Base-by-base conservation (phyloP, 371 early-diverging fungal species). In the Mortierella sp. region DNA sequence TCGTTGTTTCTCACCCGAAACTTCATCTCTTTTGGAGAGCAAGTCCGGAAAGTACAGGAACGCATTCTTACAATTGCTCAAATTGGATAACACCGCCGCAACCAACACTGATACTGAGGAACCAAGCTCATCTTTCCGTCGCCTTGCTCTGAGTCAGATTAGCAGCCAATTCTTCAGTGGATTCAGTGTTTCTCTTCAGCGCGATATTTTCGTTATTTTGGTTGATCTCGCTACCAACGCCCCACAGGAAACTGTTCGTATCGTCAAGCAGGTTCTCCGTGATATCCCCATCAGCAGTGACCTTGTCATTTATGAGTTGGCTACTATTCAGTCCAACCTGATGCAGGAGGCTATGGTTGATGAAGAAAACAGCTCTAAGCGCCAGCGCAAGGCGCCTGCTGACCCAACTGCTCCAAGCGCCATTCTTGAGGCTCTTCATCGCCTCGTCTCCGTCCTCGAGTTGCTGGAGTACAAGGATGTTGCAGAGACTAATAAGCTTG, bases 371-470 rank as follows among this genome's bases (percentile, higher is more conserved):
- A 60, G 63, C 42, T 37, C 78, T 22, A 75, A 82, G 68, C 82
- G 82, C 49, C 76, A 73, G 55, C 82, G 78, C 58, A 69, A 74
- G 60, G 55, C 58, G 3, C 34, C 67, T 5, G 42, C 45, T 12
- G 82, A 70, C 22, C 37, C 68, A 19, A 32, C 70, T 2, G 35
- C 71, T 12, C 80, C 72, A 32, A 72, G 68, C 29, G 62, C 83
- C 5, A 55, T 68, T n/a, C 70, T 85, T n/a, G 83, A 82, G 19
- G 75, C 87, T 8, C 85, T 92, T 56, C 85, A 89, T 64, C 88
- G 88, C 31, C 86, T 93, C 28, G 88, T 89, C 40, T 83, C 91
- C 12, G 68, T 93, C 13, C 85, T 95, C 31, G 95, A 95, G 84
- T 60, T 93, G 8, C 77, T 95, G 45, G 92, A 93, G 72, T 86